Evolutionary conservation across 495 filamentous ascomycete species (phyloP).

Genomic region (Penicillium alfredii): DNA sequence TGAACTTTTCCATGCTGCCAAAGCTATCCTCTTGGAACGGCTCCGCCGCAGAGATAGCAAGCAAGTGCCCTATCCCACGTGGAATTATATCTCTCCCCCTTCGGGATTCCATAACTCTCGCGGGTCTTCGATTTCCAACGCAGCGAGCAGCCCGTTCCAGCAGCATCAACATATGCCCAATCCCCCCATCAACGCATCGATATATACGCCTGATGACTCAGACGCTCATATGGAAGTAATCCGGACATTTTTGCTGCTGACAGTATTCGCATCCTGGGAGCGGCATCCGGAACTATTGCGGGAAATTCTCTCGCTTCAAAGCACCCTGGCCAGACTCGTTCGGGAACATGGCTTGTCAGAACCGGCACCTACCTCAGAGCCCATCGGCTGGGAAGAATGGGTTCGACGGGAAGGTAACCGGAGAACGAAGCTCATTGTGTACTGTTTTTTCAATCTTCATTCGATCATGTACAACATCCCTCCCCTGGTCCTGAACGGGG

Average conservation of each 20-base stretch:
- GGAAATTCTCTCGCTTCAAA: constrained; percentile 46
- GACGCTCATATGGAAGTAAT: constrained; percentile 49
- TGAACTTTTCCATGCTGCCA: constrained; percentile 62
- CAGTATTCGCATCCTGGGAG: constrained; percentile 50
- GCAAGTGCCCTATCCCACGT: constrained; percentile 38
- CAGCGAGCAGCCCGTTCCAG: constrained; percentile 38
- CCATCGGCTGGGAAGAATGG: constrained; percentile 47
- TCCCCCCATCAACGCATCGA: constrained; percentile 27
- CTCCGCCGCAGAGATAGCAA: constrained; percentile 43
- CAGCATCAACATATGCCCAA: constrained; percentile 28
- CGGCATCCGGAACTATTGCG: constrained; percentile 44
- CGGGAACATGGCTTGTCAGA: constrained; percentile 43
- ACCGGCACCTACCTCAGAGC: constrained; percentile 24
- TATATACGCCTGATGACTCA: constrained; percentile 39
- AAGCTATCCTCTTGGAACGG: constrained; percentile 42
- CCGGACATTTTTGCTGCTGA: constrained; percentile 42
- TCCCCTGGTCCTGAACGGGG: constrained; percentile 45
- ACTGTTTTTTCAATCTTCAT: constrained; percentile 51
- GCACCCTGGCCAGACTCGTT: constrained; percentile 45
- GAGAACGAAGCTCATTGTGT: constrained; percentile 48
- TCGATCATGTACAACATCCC: constrained; percentile 51
- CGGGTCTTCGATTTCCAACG: constrained; percentile 36
- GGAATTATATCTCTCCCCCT: constrained; percentile 38
- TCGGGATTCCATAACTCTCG: constrained; percentile 35
- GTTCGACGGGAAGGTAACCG: constrained; percentile 42